Percentiles rank a stretch among this genome's conserved stretches.
These are phyloP conservation scores for Clarireedia homoeocarpa DNA, from an alignment of 2,329 filamentous ascomycete species.

Conservation along the genomic window DNA sequence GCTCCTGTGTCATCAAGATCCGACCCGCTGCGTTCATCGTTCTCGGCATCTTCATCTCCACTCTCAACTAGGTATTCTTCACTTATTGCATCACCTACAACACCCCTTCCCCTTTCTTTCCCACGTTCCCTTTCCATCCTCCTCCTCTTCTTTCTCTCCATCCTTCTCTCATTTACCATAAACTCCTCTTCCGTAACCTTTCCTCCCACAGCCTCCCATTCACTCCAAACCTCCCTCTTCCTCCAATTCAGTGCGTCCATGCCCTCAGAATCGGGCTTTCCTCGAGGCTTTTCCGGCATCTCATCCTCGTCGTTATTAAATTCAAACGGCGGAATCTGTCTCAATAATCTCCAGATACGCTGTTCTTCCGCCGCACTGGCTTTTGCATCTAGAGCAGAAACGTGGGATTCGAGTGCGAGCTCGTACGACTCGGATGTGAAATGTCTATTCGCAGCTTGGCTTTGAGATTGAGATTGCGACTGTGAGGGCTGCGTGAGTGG, in stretches of 20 bases:
- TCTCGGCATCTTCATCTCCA: slow-evolving; percentile 5
- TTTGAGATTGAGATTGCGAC: background rate
- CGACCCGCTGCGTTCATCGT: background rate
- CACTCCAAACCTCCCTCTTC: slow-evolving; percentile 22
- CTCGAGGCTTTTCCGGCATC: slow-evolving; percentile 6
- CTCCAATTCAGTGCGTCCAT: slow-evolving; percentile 22
- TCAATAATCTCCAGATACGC: slow-evolving; percentile 24
- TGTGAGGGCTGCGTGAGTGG: background rate
- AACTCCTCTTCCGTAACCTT: slow-evolving; percentile 20
- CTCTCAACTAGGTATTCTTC: background rate
- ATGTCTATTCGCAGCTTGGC: background rate
- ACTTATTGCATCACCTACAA: background rate
- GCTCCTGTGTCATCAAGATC: background rate
- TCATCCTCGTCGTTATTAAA: slow-evolving; percentile 13
- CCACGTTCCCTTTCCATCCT: background rate
- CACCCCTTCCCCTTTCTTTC: background rate
- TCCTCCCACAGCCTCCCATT: slow-evolving; percentile 25
- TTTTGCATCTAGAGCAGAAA: slow-evolving; percentile 18
- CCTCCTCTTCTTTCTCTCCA: slow-evolving; percentile 12
- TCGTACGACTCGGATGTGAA: slow-evolving; percentile 1
- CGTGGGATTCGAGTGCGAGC: slow-evolving; percentile 1
- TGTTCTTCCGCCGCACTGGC: slow-evolving; percentile 23
- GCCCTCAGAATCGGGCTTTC: background rate
- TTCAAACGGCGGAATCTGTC: slow-evolving; percentile 22
- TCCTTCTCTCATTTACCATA: slow-evolving; percentile 15